A percentile compares a stretch with the other conserved stretches of the same genome.
These are phyloP conservation scores for Scheffersomyces parashehatae DNA, from an alignment of 1,139 yeast species.

Conservation along the genomic window DNA sequence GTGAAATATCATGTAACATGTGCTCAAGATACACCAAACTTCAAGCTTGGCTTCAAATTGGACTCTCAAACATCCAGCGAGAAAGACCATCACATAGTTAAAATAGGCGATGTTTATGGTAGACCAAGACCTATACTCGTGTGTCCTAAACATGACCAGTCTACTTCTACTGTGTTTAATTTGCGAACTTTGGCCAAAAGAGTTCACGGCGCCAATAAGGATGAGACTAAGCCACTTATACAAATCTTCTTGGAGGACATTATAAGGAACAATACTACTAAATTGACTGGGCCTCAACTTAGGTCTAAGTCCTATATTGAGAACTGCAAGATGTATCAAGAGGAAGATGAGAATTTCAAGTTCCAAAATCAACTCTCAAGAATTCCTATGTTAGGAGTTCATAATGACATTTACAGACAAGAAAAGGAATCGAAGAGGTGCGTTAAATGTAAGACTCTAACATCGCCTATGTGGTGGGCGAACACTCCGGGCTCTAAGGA, in stretches of 20 bases:
- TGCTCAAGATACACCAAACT: constrained; percentile 52
- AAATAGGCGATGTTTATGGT: constrained; percentile 36
- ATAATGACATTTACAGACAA: constrained; percentile 9
- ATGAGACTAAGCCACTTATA: constrained; percentile 36
- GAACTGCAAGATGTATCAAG: constrained; percentile 17
- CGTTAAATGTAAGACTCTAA: constrained; percentile 22
- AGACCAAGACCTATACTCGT: constrained; percentile 41
- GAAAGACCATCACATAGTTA: constrained; percentile 20
- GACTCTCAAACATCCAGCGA: constrained; percentile 17
- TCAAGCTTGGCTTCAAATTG: constrained; percentile 48
- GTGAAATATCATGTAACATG: constrained; percentile 62
- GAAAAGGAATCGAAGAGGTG: constrained; percentile 15
- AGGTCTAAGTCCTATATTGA: constrained; percentile 32
- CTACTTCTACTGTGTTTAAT: constrained; percentile 11
- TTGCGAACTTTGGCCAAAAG: constrained; percentile 40
- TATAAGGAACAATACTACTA: constrained; percentile 18
- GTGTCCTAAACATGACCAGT: constrained; percentile 41
- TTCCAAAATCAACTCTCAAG: constrained; percentile 4
- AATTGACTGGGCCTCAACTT: constrained; percentile 34
- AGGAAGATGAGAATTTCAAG: constrained; percentile 11
- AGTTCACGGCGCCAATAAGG: constrained; percentile 21
- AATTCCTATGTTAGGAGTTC: constrained; percentile 1
- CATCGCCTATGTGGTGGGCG: constrained; percentile 47
- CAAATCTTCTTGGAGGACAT: constrained; percentile 46
- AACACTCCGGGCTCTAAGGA: constrained; percentile 3